Base-by-base conservation (phyloP, 2,329 filamentous ascomycete genomes). In the Trichoderma sp. region DNA sequence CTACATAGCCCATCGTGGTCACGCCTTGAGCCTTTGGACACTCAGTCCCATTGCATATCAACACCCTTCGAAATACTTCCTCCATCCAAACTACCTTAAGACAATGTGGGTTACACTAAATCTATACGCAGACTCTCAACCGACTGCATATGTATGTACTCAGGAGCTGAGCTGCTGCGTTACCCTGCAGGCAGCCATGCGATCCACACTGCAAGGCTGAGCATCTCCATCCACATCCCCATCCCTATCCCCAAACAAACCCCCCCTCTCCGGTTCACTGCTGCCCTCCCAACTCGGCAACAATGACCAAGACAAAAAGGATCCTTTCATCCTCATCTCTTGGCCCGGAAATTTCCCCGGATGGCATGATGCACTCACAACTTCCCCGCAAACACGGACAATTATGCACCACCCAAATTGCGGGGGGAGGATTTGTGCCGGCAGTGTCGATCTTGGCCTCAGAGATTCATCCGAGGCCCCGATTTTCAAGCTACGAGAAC, bases 311-410 rank as follows among this genome's bases (percentile, higher is more conserved):
- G 4, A 36, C 24, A 32, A 60, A 60, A 34, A 47, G 9, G 14
- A n/a, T 3, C 15, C 8, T 24, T 4, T 14, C 43, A 36, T 67
- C 34, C 32, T 43, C 24, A 11, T 32, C 6, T 18, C 36, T 43
- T 18, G 53, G 36, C 56, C 66, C 66, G 66, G 66, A 12, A 34
- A 69, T 51, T 69, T 61, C 66, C 36, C 56, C 66, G n/a, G 34
- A 51, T 51, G 36, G 36, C 28, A 60, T 69, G 21, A 61, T 43
- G 36, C 26, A 43, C 14, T 8, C 36, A 32, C 18, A 9, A 3
- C 57, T 43, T 68, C 56, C 66, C 66, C 66, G 56, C 66, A 51
- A 28, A 32, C 15, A 32, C 28, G 36, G 56, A 34, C 12, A 47
- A 60, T 51, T 69, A 24, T 57, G 28, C 65, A 43, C n/a, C 32